Evolutionary conservation across 306 rosid genomes (phyloP), one percentile per base, ranked within the genome.

Genomic region (Ormosia emarginata): DNA sequence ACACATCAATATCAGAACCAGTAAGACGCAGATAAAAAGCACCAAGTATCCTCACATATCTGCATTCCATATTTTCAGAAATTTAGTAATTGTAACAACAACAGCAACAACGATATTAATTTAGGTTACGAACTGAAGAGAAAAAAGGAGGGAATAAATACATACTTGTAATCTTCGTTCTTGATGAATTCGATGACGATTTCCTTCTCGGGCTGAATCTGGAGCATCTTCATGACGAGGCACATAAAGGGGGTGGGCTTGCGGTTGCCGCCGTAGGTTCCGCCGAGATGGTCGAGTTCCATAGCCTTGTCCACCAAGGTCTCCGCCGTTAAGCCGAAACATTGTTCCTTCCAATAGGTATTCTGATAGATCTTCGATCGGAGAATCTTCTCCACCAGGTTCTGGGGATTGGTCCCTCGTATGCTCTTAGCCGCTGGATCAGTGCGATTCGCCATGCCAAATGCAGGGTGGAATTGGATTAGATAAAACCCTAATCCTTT

Each of bases 141-240:
- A 9, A 40, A 12, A 32, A 13, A 13, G 15, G 2, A 17, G 6
- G 17, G 46, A 36, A 56, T 13, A 67, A 75, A 72, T 84, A 91
- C 93, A 73, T 86, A 93, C 94, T 95, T 93, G 94, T 96, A 96
- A 59, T 96, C 98, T 64, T 96, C 98, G 81, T 93, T 96, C 78
- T 92, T 92, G 2, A 96, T 93, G 79, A 96, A 96, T 86, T 96
- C 99, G 76, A 93, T 96, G 46, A 96, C 97, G 74, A 93, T 96
- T 82, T 96, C 98, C 88, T 96, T 96, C 94, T 93, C 97, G 2
- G 99, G 99, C 71, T 96, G 98, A 82, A 96, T 96, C 91, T 93
- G 99, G 73, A 96, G 94, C 99, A 93, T 96, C 91, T 96, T 93
- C 97, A 89, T 91, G 53, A 93, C 92, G 18, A 93, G 99, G 86